These are phyloP conservation scores for Claviceps sp. DNA, from an alignment of 2,329 filamentous ascomycete species.

Conservation along the genomic window DNA sequence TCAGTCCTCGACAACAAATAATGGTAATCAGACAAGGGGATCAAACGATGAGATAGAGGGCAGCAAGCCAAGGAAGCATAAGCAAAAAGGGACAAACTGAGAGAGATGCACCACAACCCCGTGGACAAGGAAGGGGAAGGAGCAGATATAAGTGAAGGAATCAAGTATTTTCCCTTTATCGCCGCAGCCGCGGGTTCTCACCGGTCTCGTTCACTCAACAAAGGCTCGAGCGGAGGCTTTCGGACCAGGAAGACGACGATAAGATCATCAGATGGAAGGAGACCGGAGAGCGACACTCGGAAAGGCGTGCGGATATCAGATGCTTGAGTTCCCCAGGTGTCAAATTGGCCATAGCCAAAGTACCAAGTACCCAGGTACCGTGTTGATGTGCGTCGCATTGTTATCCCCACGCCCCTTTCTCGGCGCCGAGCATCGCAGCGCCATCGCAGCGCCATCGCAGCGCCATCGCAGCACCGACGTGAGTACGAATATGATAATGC, in stretches of 20 bases:
- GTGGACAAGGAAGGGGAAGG: neutral
- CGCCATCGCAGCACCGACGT: neutral
- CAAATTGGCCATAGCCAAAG: neutral
- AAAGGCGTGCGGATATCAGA: neutral
- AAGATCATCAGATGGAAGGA: neutral
- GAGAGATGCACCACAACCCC: neutral
- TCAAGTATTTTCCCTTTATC: neutral
- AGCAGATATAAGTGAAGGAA: neutral
- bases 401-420: neutral
- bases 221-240: neutral
- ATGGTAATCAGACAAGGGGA: neutral
- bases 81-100: neutral
- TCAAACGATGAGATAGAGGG: neutral
- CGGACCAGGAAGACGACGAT: neutral
- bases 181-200: neutral
- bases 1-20: neutral
- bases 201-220: constrained; percentile 1
- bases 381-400: neutral
- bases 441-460: neutral
- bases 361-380: neutral
- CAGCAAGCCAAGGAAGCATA: neutral
- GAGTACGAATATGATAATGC: no score
- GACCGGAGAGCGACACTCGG: neutral
- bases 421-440: neutral
- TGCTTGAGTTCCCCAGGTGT: neutral